These are phyloP conservation scores for Sarocladium oryzae DNA, from an alignment of 2,329 filamentous ascomycete genomes.

Conservation along the genomic window DNA sequence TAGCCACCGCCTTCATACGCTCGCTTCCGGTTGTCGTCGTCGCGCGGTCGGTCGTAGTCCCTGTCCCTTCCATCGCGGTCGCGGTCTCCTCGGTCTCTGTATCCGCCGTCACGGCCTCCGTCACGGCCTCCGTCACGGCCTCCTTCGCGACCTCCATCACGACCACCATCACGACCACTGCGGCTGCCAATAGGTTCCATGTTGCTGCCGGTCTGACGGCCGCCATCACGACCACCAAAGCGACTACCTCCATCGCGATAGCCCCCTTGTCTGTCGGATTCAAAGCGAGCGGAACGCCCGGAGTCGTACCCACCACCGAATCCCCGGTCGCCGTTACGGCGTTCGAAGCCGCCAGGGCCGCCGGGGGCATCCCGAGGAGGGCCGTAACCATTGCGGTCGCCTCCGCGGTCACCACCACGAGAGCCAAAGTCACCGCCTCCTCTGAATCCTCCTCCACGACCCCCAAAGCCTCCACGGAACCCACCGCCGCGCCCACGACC, in stretches of 20 bases:
- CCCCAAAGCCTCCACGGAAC: conserved; percentile 42
- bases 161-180: conserved; percentile 10
- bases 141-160: conserved; percentile 36
- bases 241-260: conserved; percentile 32
- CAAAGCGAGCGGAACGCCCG: conserved; percentile 37
- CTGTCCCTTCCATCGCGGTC: conserved; percentile 14
- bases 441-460: conserved; percentile 49
- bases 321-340: conserved; percentile 31
- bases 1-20: conserved; percentile 72
- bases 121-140: conserved; percentile 7
- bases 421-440: conserved; percentile 32
- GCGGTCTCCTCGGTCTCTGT: conserved; percentile 37
- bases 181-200: conserved; percentile 72
- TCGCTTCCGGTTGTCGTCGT: conserved; percentile 58
- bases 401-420: conserved; percentile 27
- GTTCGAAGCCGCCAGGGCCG: conserved; percentile 44
- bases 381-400: conserved; percentile 41
- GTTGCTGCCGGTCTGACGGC: conserved; percentile 64
- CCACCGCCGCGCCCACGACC: conserved; percentile 34
- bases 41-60: conserved; percentile 49
- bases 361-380: conserved; percentile 54
- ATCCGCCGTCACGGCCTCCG: conserved; percentile 11
- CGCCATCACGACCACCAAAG: conserved; percentile 24
- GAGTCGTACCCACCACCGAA: conserved; percentile 48
- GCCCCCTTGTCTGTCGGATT: conserved; percentile 25